These are phyloP conservation scores for Trichoderma reesei DNA, from an alignment of 495 filamentous ascomycete genomes.

Conservation along the genomic window DNA sequence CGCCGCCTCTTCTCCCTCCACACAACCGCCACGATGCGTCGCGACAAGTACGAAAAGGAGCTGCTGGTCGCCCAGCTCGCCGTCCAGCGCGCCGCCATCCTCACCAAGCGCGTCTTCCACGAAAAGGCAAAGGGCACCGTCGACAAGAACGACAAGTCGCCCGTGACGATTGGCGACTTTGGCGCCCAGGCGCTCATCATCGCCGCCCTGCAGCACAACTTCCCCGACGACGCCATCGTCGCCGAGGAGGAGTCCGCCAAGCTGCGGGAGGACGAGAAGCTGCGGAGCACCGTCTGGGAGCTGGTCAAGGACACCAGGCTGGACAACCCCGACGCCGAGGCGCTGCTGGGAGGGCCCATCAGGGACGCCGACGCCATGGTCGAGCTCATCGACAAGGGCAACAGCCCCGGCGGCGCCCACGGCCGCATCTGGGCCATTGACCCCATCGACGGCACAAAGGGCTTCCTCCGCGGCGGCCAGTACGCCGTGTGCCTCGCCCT, in stretches of 20 bases:
- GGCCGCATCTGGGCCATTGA: conserved; percentile 95
- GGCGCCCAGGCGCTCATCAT: conserved; percentile 97
- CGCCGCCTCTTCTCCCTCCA: not conserved
- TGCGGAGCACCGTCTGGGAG: conserved; percentile 71
- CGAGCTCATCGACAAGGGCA: conserved; percentile 73
- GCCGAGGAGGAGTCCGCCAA: conserved; percentile 86
- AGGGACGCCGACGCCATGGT: conserved; percentile 66
- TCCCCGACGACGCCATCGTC: conserved; percentile 84
- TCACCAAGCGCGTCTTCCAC: conserved; percentile 90
- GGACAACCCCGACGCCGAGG: conserved; percentile 53
- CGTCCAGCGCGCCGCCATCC: conserved; percentile 76
- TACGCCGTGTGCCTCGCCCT: conserved; percentile 91
- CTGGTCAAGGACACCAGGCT: conserved; percentile 64
- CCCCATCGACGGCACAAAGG: conserved; percentile 95
- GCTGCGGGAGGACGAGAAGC: conserved; percentile 54
- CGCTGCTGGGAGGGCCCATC: conserved; percentile 61
- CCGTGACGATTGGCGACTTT: conserved; percentile 96
- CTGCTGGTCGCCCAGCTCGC: conserved; percentile 80
- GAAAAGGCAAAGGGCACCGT: conserved; percentile 86
- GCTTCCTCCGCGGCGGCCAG: conserved; percentile 93
- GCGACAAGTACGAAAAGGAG: conserved; percentile 58
- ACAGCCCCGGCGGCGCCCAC: conserved; percentile 63
- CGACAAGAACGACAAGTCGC: conserved; percentile 88
- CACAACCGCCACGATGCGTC: not conserved
- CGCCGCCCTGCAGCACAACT: conserved; percentile 73